Base-by-base conservation (phyloP, 73 alveolate genomes). In the Paramecium pentaurelia region DNA sequence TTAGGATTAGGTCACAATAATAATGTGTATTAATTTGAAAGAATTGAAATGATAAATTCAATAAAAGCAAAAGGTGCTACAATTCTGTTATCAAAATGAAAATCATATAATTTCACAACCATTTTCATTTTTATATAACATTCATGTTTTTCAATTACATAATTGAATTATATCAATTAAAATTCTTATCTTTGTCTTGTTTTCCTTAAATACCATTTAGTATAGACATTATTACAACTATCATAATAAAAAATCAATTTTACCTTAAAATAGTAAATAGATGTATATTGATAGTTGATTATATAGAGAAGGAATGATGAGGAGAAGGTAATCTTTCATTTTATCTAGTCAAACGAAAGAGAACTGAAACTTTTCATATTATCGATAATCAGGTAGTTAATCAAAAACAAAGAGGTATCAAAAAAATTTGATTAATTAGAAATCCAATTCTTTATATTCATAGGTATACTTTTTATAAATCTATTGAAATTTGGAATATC, bases 301-400 rank as follows among this genome's bases (percentile, higher is more conserved):
- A 22, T 22, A 22, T 22, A 22, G 92, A 93, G 95, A 94, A 93
- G 6, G 98, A 95, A 89, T 96, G 98, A 89, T 96, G 98, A 18
- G 97, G 96, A 1, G 38, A 34, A 4, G 5, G 93, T 97, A 7
- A 96, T 88, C 95, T 96, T 18, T 86, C 60, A 32, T 83, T 92
- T 70, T 95, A 95, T 18, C 97, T 34, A 97, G 27, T 68, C 86
- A 70, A 32, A 92, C 4, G 94, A 92, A 34, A 91, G 14, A 32
- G 90, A 49, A 16, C 88, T 32, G 1, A 95, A 68, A 34, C 71
- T 77, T n/a, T 71, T 86, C 8, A 47, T 60, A n/a, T 92, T 87
- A 59, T 95, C 93, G 5, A 38, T 22, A 4, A 80, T 37, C 12
- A 93, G 22, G 6, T 38, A 30, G 14, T 42, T 44, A 11, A 60